Percentiles rank a stretch among this genome's conserved stretches.
phyloP scores from a whole-genome alignment of 2,329 filamentous ascomycete genomes.

The Cytospora piceicola region DNA sequence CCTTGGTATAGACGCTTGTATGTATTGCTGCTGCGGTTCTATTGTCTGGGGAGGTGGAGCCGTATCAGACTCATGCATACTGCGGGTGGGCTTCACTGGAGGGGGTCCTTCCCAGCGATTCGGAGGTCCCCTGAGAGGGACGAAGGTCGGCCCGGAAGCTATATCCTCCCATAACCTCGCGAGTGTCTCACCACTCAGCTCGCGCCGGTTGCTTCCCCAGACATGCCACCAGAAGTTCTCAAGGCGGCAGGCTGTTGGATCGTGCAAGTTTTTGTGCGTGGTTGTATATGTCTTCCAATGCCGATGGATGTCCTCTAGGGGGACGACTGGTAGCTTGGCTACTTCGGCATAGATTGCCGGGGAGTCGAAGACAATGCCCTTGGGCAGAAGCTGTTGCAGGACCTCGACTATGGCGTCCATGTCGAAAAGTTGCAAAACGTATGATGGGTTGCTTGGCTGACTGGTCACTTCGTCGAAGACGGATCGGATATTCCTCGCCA shows the following conservation, averaged over 20 bases:
- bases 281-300: slow-evolving; percentile 66
- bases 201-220: slow-evolving; percentile 60
- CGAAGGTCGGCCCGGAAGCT: slow-evolving; percentile 60
- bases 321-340: slow-evolving; percentile 54
- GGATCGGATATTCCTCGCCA: slow-evolving; percentile 6
- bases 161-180: slow-evolving; percentile 62
- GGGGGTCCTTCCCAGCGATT: slow-evolving; percentile 57
- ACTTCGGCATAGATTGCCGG: slow-evolving; percentile 57
- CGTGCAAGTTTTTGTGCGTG: slow-evolving; percentile 60
- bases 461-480: slow-evolving; percentile 19
- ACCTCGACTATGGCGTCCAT: slow-evolving; percentile 31
- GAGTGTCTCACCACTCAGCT: slow-evolving; percentile 56
- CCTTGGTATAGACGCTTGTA: slow-evolving; percentile 20
- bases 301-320: slow-evolving; percentile 56
- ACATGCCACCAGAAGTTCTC: slow-evolving; percentile 72
- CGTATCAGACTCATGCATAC: slow-evolving; percentile 30
- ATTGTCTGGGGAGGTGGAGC: slow-evolving; percentile 21
- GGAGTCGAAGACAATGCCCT: slow-evolving; percentile 61
- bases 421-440: slow-evolving; percentile 1
- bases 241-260: slow-evolving; percentile 65
- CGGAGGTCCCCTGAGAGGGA: slow-evolving; percentile 57
- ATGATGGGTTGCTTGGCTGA: slow-evolving; percentile 10
- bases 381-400: slow-evolving; percentile 55
- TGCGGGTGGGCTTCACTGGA: slow-evolving; percentile 45
- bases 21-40: not conserved